phyloP scores from a whole-genome alignment of 495 filamentous ascomycete genomes.

The Hyaloscypha hepaticicola region DNA sequence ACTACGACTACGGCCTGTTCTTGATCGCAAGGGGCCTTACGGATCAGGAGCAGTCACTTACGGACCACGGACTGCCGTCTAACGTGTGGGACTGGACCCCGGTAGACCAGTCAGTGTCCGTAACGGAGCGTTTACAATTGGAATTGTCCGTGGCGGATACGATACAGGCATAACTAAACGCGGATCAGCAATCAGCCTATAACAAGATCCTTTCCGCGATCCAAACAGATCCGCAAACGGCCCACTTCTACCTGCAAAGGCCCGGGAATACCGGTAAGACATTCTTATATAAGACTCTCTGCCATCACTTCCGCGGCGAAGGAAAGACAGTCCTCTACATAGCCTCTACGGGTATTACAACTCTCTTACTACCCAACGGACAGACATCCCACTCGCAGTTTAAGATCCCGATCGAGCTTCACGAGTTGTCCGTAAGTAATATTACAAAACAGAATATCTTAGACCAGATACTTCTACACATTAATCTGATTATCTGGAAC shows the following conservation, averaged over 20 bases:
- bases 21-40: too few species aligned
- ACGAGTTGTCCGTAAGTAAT: constrained; percentile 14
- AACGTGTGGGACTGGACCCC: too few species aligned
- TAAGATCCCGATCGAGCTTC: constrained; percentile 23
- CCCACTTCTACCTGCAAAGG: constrained; percentile 24
- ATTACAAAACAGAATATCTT: constrained; percentile 16
- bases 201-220: not conserved
- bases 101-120: too few species aligned
- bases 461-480: not conserved
- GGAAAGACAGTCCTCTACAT: constrained; percentile 27
- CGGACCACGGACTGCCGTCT: too few species aligned
- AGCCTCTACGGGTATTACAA: constrained; percentile 26
- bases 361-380: constrained; percentile 21
- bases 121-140: too few species aligned
- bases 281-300: constrained; percentile 26
- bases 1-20: too few species aligned
- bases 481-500: constrained; percentile 14
- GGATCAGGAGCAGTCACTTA: too few species aligned
- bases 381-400: constrained; percentile 21
- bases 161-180: too few species aligned
- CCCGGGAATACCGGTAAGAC: constrained; percentile 22
- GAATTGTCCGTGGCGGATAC: too few species aligned
- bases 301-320: constrained; percentile 13
- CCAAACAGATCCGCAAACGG: not conserved
- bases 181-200: too few species aligned